phyloP scores from a whole-genome alignment of 345 rosid species.

The Microthlaspi erraticum region DNA sequence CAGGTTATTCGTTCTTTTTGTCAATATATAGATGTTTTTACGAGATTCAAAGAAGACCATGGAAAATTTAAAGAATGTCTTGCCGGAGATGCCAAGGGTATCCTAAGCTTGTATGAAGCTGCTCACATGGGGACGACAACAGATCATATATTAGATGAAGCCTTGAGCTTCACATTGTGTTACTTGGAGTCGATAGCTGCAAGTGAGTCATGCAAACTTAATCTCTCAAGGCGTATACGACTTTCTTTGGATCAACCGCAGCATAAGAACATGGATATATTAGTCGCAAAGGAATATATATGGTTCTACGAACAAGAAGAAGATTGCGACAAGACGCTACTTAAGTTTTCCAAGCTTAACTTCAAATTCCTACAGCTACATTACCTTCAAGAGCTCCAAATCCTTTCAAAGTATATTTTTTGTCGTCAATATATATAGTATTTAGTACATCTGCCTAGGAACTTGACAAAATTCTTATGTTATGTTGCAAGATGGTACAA shows the following conservation, averaged over 20 bases:
- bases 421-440: background rate
- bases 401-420: background rate
- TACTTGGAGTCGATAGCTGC: slow-evolving; percentile 20
- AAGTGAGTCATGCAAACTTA: background rate
- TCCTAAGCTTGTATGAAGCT: slow-evolving; percentile 51
- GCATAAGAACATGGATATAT: background rate
- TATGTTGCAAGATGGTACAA: slow-evolving; percentile 31
- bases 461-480: background rate
- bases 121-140: slow-evolving; percentile 37
- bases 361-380: background rate
- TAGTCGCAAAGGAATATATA: slow-evolving; percentile 5
- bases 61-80: slow-evolving; percentile 37
- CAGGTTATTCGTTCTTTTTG: background rate
- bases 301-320: slow-evolving; percentile 7
- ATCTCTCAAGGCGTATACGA: slow-evolving; percentile 4
- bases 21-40: slow-evolving; percentile 40
- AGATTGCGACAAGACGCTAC: slow-evolving; percentile 1
- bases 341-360: slow-evolving; percentile 15
- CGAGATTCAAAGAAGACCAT: slow-evolving; percentile 33
- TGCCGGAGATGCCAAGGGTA: slow-evolving; percentile 39
- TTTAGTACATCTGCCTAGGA: background rate
- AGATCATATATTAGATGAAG: slow-evolving; percentile 47
- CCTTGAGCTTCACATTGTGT: slow-evolving; percentile 22
- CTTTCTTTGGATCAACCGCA: background rate
- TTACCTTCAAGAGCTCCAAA: slow-evolving; percentile 19